Base-by-base conservation (phyloP, 257 asterid genomes). In the Gentiana straminea region DNA sequence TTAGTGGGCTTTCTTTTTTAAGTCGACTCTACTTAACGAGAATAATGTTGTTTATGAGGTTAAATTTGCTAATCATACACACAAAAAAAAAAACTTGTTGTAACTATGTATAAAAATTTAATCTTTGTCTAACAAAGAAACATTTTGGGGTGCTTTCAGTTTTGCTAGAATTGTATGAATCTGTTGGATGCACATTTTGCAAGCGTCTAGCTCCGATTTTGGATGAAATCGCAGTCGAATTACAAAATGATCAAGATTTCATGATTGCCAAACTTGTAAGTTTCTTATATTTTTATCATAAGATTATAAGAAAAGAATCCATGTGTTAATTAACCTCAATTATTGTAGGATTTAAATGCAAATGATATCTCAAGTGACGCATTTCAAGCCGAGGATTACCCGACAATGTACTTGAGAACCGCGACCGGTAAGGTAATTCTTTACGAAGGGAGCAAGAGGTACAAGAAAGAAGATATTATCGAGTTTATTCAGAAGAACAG, bases 181-280 rank as follows among this genome's bases (percentile, higher is more conserved):
- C 95, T 9, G 85, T 94, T 95, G 46, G 15, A 15, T 85, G 97
- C 51, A 91, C 89, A 66, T 94, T 83, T 76, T 85, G 97, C 92
- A 68, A 85, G 76, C 49, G 70, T 44, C 73, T 89, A 55, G 97
- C 95, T 55, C 97, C 97, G 33, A 81, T 81, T 64, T 66, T 89
- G 81, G 97, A 85, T 39, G 95, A 83, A 76, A 86, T 89, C 46
- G 94, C 97, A 37, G 36, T 71, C 67, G 76, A 80, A 51, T 85
- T 68, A 62, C 60, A 77, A 58, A 69, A 71, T 2, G 85, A 85
- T 58, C 80, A 83, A 5, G 74, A 73, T 71, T 76, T 85, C 67
- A 0, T 85, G 35, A 89, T 89, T 59, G 85, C 94, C 2, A 89
- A 89, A 75, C 71, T 81, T 55, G 96, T 87, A 77, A 70, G 58